A percentile compares a stretch with the other conserved stretches of the same genome.
Conservation (phyloP, 495 filamentous ascomycete species). For the Penicillium ochrochloron region DNA sequence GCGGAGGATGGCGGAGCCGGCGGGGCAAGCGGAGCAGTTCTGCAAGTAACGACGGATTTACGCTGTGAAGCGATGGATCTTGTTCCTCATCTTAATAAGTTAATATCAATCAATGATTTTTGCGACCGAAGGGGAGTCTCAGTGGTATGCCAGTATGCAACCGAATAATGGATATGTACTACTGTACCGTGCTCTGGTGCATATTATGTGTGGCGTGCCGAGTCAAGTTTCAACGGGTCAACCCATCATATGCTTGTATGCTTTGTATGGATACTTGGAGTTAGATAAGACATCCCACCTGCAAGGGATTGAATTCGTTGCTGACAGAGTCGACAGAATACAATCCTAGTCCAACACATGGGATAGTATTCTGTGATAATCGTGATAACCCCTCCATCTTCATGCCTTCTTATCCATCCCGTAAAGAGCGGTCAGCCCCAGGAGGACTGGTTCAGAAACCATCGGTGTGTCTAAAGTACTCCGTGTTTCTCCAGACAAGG, state of each 20-base stretch:
- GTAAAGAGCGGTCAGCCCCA: not conserved
- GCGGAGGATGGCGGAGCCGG: not conserved
- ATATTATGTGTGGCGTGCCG: not conserved
- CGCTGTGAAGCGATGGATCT: not conserved
- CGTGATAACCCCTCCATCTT: not conserved
- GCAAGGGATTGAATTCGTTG: not conserved
- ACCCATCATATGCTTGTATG: not conserved
- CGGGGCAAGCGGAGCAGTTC: not conserved
- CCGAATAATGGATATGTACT: too few species aligned
- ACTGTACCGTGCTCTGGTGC: too few species aligned
- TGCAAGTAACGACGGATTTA: not conserved
- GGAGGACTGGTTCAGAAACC: not conserved
- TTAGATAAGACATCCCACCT: not conserved
- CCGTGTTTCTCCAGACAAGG: not conserved
- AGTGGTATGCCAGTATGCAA: too few species aligned
- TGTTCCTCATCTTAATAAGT: too few species aligned
- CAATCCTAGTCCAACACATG: not conserved
- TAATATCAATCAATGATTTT: not conserved
- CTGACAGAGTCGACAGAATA: too few species aligned
- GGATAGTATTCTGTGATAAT: not conserved
- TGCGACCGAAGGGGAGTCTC: not conserved
- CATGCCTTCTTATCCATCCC: not conserved
- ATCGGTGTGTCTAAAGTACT: slow-evolving; percentile 5
- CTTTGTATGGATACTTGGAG: not conserved
- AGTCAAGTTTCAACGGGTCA: not conserved